Base-by-base conservation (phyloP, 139 green algal genomes). In the Pseudopediastrum boryanum region DNA sequence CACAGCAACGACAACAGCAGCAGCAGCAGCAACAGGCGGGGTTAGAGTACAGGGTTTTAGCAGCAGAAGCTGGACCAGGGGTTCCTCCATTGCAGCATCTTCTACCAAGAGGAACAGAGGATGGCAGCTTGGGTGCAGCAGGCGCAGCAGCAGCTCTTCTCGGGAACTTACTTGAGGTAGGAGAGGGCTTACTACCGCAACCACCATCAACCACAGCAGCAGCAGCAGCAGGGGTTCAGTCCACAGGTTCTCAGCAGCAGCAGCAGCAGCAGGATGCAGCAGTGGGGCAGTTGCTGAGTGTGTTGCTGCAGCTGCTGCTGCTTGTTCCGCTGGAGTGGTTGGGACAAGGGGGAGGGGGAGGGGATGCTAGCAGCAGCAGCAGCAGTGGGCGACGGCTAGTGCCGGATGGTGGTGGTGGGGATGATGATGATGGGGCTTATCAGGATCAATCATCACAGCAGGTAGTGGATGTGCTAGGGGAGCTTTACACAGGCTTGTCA, bases 161-260 rank as follows among this genome's bases (percentile, higher is more conserved):
- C 9, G 54, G 12, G 16, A 10, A n/a, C n/a, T n/a, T n/a, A n/a
- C n/a, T 27, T 61, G 36, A 39, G 52, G 54, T 56, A 78, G 50
- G 50, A 77, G 54, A 6, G n/a, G 43, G 5, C n/a, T n/a, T 10
- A 74, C 43, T 50, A 70, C 23, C n/a, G 25, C 25, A 29, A 46
- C 29, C 38, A 70, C 31, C n/a, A n/a, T n/a, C n/a, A 27, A 35
- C 59, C 12, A 35, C 59, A 1, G 59, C 59, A n/a, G 12, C 61
- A 70, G 52, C 71, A 78, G 59, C 39, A 70, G 71, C 42, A 70
- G 31, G n/a, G n/a, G n/a, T n/a, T n/a, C n/a, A n/a, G n/a, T n/a
- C n/a, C n/a, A n/a, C n/a, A n/a, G n/a, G n/a, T n/a, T n/a, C 54
- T 56, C n/a, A 56, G 71, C 21, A 78, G 70, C 51, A 59, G 70